Evolutionary conservation across 2,329 filamentous ascomycete genomes (phyloP).

Genomic region (Torrubiella hemipterigena): DNA sequence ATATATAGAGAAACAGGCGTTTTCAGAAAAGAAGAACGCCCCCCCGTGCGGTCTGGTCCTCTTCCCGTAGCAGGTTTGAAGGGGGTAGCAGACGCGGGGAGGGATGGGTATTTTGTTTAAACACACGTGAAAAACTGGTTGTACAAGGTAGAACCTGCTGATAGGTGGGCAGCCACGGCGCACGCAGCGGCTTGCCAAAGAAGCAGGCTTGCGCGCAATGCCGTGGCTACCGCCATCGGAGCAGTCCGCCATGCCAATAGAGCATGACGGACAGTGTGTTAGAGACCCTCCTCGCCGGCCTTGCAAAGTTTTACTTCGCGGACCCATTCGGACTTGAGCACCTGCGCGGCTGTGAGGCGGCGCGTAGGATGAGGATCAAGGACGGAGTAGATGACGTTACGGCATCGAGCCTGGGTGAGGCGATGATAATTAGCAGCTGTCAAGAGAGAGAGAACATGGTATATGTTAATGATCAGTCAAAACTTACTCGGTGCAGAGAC

Average conservation of each 20-base stretch:
- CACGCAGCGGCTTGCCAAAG: too few relatives aligned
- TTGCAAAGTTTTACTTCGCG: constrained; percentile 96
- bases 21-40: too few relatives aligned
- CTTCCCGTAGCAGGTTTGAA: too few relatives aligned
- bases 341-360: constrained; percentile 89
- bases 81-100: too few relatives aligned
- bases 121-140: too few relatives aligned
- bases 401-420: constrained; percentile 69
- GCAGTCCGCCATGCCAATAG: constrained; percentile 16
- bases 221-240: constrained; percentile 8
- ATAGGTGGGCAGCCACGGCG: too few relatives aligned
- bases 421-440: constrained; percentile 8
- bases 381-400: constrained; percentile 98
- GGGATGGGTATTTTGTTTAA: too few relatives aligned
- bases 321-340: constrained; percentile 97
- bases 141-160: constrained; percentile 10
- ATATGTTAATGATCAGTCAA: constrained; percentile 4
- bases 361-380: constrained; percentile 87
- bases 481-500: constrained; percentile 79
- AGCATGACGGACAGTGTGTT: constrained; percentile 21
- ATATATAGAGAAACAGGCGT: too few relatives aligned
- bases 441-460: constrained; percentile 8
- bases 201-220: too few relatives aligned
- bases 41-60: too few relatives aligned
- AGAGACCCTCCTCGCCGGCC: constrained; percentile 90